Percentiles rank a stretch among this genome's conserved stretches.
Conservation (phyloP, 306 rosid species). For the Adenanthera pavonina region DNA sequence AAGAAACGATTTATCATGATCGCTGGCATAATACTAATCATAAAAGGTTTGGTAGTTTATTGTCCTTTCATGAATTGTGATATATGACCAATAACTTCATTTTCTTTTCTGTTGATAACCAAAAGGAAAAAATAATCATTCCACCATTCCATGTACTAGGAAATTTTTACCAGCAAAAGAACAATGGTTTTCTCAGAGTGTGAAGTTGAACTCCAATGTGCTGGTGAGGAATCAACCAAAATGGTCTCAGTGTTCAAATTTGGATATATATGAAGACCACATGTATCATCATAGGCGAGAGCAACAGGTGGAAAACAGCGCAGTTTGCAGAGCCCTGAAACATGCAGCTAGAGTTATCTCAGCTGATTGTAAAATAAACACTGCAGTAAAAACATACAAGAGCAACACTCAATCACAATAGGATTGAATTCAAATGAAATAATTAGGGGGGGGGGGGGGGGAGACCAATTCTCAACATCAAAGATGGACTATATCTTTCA, state of each 20-base stretch:
- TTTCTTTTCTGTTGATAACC: constrained; percentile 1
- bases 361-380: constrained; percentile 32
- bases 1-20: constrained; percentile 11
- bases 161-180: constrained; percentile 75
- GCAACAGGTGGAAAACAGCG: constrained; percentile 99
- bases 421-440: constrained; percentile 7
- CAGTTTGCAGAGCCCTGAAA: constrained; percentile 87
- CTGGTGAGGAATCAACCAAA: constrained; percentile 90
- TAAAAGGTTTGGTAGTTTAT: constrained; percentile 4
- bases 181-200: constrained; percentile 78
- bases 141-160: constrained; percentile 9
- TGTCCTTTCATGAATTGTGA: constrained; percentile 32
- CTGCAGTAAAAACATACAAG: constrained; percentile 27
- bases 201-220: constrained; percentile 71
- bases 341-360: constrained; percentile 41
- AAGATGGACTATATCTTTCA: constrained; percentile 14
- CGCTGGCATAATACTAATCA: constrained; percentile 26
- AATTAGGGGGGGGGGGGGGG: not conserved
- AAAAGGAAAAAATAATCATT: constrained; percentile 12
- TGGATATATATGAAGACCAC: constrained; percentile 89
- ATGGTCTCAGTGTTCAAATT: constrained; percentile 71
- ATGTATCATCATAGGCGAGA: constrained; percentile 89
- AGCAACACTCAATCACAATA: constrained; percentile 6
- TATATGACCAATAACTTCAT: constrained; percentile 6
- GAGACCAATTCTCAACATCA: constrained; percentile 7